phyloP scores from a whole-genome alignment of 169 alveolate genomes.

The Eimeria falciformis region DNA sequence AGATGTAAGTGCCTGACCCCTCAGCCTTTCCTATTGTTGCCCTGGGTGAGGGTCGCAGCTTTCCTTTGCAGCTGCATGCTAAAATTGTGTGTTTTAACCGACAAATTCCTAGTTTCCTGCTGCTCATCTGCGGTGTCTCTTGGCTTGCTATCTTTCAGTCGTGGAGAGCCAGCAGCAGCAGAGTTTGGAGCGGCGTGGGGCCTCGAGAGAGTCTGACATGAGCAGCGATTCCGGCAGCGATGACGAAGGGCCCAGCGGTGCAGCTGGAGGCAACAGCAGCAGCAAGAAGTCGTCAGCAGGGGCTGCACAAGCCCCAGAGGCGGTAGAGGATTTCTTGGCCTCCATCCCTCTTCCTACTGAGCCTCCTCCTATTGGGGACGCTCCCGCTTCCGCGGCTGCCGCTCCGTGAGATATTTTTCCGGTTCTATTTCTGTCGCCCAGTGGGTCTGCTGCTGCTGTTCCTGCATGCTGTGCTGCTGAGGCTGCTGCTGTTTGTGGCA shows the following conservation, averaged over 20 bases:
- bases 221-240: slow-evolving; percentile 64
- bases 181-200: slow-evolving; percentile 29
- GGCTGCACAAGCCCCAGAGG: slow-evolving; percentile 43
- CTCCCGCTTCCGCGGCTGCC: background rate
- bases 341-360: slow-evolving; percentile 58
- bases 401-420: background rate
- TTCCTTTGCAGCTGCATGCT: too few species aligned
- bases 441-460: too few species aligned
- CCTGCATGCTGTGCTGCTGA: too few species aligned
- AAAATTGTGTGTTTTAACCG: too few species aligned
- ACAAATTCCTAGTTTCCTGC: too few species aligned
- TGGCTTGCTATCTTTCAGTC: slow-evolving; percentile 28
- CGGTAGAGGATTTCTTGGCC: slow-evolving; percentile 58
- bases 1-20: slow-evolving; percentile 50
- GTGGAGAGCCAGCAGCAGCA: slow-evolving; percentile 50
- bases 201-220: slow-evolving; percentile 49
- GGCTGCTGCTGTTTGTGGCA: slow-evolving; percentile 11
- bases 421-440: too few species aligned
- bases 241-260: slow-evolving; percentile 14
- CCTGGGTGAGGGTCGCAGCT: background rate
- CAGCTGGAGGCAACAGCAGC: slow-evolving; percentile 19
- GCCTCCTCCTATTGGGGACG: slow-evolving; percentile 19
- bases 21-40: slow-evolving; percentile 3
- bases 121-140: too few species aligned
- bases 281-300: slow-evolving; percentile 9